Evolutionary conservation across 768 basidiomycete species (phyloP), one percentile per base, ranked within the genome.

Genomic region (Scleroderma citrinum): DNA sequence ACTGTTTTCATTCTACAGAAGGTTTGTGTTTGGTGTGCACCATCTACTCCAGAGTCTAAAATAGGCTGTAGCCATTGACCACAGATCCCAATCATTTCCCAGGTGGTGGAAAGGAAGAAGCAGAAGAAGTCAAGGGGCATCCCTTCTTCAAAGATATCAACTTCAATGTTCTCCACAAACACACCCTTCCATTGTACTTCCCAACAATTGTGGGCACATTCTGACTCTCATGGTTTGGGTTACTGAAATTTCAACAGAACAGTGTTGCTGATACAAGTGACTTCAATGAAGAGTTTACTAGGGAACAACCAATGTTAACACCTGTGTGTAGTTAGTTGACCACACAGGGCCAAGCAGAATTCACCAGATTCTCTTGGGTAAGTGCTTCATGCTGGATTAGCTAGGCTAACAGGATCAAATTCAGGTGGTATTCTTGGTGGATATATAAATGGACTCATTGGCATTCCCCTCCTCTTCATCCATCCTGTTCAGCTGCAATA

Each of bases 71-170:
- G 94, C 73, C 98, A 21, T 74, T 99, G 54, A 95, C 91, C 1
- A 83, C 94, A 39, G 95, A 99, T 61, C 94, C 96, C 26, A 65
- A 70, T 21, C 89, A 92, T 24, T 89, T 96, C 49, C 78, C 98
- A 11, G 96, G 96, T 24, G 88, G 93, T 21, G 84, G 83, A 14
- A 90, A 92, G 63, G 81, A 82, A 50, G 96, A 98, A 57, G 96
- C 96, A 1, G 89, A 92, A 59, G 95, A 97, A 59, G 95, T 99
- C 73, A 99, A 99, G 71, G 77, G 81, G 48, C 96, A 98, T 63
- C 83, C 92, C 3, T 99, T 98, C 82, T 99, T 99, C 80, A 93
- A 94, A 69, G 96, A 98, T 65, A 89, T 95, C 43, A 97, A 71
- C 71, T 99, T 87, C 56, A 94, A 97, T 67, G 88, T 99, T n/a